Evolutionary conservation across 345 rosid genomes (phyloP).

Genomic region (Sisymbrium altissimum): DNA sequence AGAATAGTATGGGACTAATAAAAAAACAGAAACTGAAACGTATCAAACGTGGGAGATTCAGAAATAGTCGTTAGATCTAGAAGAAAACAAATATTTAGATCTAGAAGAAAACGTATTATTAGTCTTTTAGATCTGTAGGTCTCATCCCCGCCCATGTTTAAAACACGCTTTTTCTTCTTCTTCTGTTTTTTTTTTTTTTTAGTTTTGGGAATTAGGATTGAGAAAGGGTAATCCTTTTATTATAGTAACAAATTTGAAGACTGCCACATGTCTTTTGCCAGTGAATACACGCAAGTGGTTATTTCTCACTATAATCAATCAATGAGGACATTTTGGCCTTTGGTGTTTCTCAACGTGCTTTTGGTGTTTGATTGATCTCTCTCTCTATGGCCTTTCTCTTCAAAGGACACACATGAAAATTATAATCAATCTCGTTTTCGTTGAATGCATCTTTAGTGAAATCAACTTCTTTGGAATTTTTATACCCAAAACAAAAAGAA

Average conservation of each 20-base stretch:
- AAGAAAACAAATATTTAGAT: conserved; percentile 9
- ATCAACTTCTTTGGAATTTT: no score
- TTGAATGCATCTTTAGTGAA: no score
- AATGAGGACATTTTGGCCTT: neutral
- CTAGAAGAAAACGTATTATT: conserved; percentile 6
- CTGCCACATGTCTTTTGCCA: neutral
- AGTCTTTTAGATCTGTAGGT: conserved; percentile 10
- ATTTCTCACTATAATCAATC: neutral
- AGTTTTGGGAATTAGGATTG: neutral
- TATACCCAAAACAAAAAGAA: no score
- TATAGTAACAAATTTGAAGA: neutral
- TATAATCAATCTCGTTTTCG: no score
- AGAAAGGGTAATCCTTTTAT: neutral
- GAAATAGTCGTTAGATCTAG: conserved; percentile 14
- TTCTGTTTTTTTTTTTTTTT: no score
- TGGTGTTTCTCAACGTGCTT: no score
- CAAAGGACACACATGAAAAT: neutral
- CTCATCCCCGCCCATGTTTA: conserved; percentile 12
- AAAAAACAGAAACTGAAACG: conserved; percentile 1
- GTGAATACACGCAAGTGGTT: neutral
- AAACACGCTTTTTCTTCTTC: conserved; percentile 19
- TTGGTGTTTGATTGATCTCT: neutral
- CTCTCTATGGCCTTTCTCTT: neutral
- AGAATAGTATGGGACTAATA: neutral
- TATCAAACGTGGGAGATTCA: conserved; percentile 25